Evolutionary conservation across 208 protist species (phyloP).

Genomic region (Wallacemonas sp.): DNA sequence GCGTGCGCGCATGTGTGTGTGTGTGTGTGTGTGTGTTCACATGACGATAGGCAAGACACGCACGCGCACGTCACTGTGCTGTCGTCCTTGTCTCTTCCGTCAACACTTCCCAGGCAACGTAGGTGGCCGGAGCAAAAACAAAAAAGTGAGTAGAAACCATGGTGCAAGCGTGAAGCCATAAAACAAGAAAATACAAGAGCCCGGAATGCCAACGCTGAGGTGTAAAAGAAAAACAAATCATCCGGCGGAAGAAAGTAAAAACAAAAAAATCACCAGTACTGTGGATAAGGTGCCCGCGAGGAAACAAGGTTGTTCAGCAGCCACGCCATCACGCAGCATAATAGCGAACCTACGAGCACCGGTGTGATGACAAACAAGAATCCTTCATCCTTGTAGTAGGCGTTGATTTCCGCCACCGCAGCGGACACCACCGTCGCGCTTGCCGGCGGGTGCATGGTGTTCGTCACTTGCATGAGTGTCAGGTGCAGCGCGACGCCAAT

Average conservation of each 20-base stretch:
- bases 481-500: conserved; percentile 59
- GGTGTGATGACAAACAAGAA: conserved; percentile 66
- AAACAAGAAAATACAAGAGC: background rate
- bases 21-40: no score
- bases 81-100: no score
- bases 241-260: background rate
- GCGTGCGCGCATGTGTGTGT: no score
- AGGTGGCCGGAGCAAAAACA: background rate
- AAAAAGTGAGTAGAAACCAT: background rate
- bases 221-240: no score
- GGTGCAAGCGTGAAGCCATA: background rate
- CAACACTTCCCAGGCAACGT: no score
- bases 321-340: conserved; percentile 49
- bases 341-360: conserved; percentile 31
- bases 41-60: no score
- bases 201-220: no score
- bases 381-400: conserved; percentile 55
- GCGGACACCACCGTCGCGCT: conserved; percentile 63
- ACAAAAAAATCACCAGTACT: conserved; percentile 43
- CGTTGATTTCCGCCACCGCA: conserved; percentile 33
- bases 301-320: conserved; percentile 56
- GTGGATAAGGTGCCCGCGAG: conserved; percentile 56
- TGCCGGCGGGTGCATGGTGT: conserved; percentile 63
- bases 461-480: conserved; percentile 57
- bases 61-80: no score